Evolutionary conservation across 768 basidiomycete species (phyloP), one percentile per base, ranked within the genome.

Genomic region (Amanita polypyramis): DNA sequence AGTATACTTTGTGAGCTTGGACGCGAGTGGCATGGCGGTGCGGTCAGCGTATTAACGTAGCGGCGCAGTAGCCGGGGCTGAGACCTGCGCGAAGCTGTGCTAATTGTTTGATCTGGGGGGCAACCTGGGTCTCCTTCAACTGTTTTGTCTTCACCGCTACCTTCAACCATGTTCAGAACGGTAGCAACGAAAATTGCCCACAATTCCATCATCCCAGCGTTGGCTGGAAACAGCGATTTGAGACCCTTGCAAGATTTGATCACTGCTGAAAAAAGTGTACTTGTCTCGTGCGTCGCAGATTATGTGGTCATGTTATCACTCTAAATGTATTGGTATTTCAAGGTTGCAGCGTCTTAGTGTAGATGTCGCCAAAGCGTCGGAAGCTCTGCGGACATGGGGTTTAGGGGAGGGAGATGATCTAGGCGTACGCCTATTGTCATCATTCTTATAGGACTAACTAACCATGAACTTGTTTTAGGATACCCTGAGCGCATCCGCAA

Each of bases 181-280:
- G 83, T 82, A 27, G 83, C 85, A 55, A 79, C 82, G 32, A 89
- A 82, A 65, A 76, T 95, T 62, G 92, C 92, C 2, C 92, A 95
- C 64, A 92, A 90, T 58, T 82, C 89, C 1, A 85, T 87, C 3
- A 68, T 93, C 5, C 85, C 91, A 36, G 70, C 79, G 0, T 64
- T 89, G 14, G 72, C 61, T 11, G 74, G 70, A 0, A 92, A 90
- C 61, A 79, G 81, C 56, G 92, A 94, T 60, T 65, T 93, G 3
- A 68, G 83, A 21, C 78, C 82, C 0, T 68, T 96, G 6, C 92
- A 96, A 60, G 91, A 93, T 58, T 72, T 95, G 53, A 97, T 97
- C 48, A 83, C 79, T 2, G 77, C 86, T 1, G 92, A 96, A 65
- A 97, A 97, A 67, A 67, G 75, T 5, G 80, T 94, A 6, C 70